Base-by-base conservation (phyloP, 129 eudicot species). In the Helichrysum umbraculigerum region DNA sequence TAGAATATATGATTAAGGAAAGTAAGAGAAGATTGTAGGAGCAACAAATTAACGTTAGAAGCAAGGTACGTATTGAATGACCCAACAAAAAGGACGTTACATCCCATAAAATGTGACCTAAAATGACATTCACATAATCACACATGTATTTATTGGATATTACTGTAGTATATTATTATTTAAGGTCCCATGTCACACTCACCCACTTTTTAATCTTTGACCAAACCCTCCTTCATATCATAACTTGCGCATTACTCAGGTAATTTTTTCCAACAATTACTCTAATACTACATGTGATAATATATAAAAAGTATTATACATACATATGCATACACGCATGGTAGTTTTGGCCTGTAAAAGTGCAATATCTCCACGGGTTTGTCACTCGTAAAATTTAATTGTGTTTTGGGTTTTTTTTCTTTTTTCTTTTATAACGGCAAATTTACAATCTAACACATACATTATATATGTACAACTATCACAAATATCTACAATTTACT, bases 111-210 rank as follows among this genome's bases (percentile, higher is more conserved):
- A 78, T 58, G 37, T 78, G 68, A 76, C 74, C 41, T 58, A n/a
- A 37, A 29, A 25, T 32, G 4, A 32, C 34, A 32, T 32, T 78
- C 50, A 30, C 52, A 47, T 71, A n/a, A n/a, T n/a, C n/a, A 39
- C 60, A 77, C 76, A 33, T 70, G 70, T 71, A 60, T 47, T 19
- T 32, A 42, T 21, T 62, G n/a, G 51, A 57, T 2, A 52, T 35
- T 37, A n/a, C n/a, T n/a, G n/a, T n/a, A 67, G 16, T 25, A 8
- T 21, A 66, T 9, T 22, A 66, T 5, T 22, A 2, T 62, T 44
- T 71, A 79, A 71, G 82, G 67, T 79, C 74, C 21, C 25, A 79
- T 79, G 78, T 66, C 83, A 56, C 34, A 35, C 54, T 79, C 82
- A 72, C 32, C 39, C 20, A 44, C 29, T 63, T 75, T 50, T 63